A percentile compares a stretch with the other conserved stretches of the same genome.
Evolutionary conservation across 139 green algal genomes (phyloP).

Genomic region (Auxenochlorella pyrenoidosa): DNA sequence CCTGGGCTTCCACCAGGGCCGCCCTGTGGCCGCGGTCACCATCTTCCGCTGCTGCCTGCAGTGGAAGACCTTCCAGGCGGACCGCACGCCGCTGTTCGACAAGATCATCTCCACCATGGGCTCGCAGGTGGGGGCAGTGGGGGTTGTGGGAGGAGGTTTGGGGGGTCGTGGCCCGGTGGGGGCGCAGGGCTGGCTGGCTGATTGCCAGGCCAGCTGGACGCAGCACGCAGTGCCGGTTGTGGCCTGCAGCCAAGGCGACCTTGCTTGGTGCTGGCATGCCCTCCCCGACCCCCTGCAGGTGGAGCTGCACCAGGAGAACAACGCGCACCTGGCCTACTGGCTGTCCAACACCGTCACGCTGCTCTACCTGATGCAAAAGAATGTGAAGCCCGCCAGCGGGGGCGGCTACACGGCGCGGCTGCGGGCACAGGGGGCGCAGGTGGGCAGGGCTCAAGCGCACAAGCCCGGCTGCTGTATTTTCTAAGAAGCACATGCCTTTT

Average conservation of each 20-base stretch:
- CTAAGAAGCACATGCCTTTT: neutral
- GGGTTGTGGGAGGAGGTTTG: too few species aligned
- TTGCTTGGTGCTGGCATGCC: neutral
- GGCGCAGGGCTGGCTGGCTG: too few species aligned
- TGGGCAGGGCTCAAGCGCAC: neutral
- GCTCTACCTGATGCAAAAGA: constrained; percentile 94
- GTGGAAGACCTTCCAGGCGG: constrained; percentile 90
- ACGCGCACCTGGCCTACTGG: constrained; percentile 93
- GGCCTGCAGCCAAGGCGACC: too few species aligned
- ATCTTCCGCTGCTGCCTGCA: constrained; percentile 93
- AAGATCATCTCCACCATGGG: constrained; percentile 93
- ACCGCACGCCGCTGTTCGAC: constrained; percentile 97
- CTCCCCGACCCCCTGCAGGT: constrained; percentile 52
- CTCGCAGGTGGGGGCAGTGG: constrained; percentile 58
- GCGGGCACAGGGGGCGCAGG: too few species aligned
- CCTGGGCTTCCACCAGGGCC: constrained; percentile 86
- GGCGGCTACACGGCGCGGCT: constrained; percentile 50
- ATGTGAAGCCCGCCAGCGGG: constrained; percentile 87
- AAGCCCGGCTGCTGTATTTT: too few species aligned
- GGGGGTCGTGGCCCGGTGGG: neutral
- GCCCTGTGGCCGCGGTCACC: constrained; percentile 88
- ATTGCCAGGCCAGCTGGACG: too few species aligned
- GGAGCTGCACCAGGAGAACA: constrained; percentile 90
- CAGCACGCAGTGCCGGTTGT: too few species aligned
- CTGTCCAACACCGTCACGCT: constrained; percentile 97